Percentiles rank a stretch among this genome's conserved stretches.
phyloP scores from a whole-genome alignment of 2,329 filamentous ascomycete genomes.

The Metarhizium humberi region DNA sequence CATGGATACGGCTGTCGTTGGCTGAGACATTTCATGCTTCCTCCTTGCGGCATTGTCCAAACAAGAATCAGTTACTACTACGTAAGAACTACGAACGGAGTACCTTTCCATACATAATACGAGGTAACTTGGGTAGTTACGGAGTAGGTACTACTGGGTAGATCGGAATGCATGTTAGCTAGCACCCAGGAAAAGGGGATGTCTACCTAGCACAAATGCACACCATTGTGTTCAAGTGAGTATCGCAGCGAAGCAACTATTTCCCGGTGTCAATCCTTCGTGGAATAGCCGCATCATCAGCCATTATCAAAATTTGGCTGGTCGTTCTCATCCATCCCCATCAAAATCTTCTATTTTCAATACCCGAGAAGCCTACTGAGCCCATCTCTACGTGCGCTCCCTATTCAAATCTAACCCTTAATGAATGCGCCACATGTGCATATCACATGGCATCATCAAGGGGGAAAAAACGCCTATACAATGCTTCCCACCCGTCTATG shows the following conservation, averaged over 20 bases:
- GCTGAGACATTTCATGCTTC: too few relatives aligned
- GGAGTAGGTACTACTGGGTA: too few relatives aligned
- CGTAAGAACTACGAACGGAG: too few relatives aligned
- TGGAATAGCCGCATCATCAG: background rate
- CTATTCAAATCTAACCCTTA: background rate
- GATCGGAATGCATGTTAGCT: too few relatives aligned
- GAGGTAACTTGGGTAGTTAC: too few relatives aligned
- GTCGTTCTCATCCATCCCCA: background rate
- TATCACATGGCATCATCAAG: background rate
- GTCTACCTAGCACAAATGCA: too few relatives aligned
- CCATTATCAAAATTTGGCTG: background rate
- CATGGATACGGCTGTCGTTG: too few relatives aligned
- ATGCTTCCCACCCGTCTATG: conserved; percentile 1
- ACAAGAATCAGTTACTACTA: too few relatives aligned
- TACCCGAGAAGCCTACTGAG: background rate
- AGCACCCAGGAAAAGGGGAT: too few relatives aligned
- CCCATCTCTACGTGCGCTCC: background rate
- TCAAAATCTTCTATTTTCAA: background rate
- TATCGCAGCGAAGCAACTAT: background rate
- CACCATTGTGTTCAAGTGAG: too few relatives aligned
- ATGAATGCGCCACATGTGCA: background rate
- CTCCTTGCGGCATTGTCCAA: too few relatives aligned
- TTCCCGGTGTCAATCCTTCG: background rate
- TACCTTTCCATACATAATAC: too few relatives aligned
- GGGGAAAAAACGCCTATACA: conserved; percentile 1